Evolutionary conservation across 2,329 filamentous ascomycete genomes (phyloP), one percentile per base, ranked within the genome.

Genomic region (Aspergillus floridensis): DNA sequence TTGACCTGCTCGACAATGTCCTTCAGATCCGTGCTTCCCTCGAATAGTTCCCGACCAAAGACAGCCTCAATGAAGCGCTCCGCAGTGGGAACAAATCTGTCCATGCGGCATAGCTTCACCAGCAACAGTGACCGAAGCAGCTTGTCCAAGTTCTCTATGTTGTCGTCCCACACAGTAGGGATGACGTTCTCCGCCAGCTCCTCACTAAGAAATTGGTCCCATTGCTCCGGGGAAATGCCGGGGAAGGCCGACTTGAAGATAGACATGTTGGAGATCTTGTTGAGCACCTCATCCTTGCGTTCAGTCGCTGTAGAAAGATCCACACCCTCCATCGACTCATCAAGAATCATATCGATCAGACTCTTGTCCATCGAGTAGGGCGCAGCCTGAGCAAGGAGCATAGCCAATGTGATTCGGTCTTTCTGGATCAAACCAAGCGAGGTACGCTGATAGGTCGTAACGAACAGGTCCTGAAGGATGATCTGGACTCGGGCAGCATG

Each of bases 351-450:
- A 69, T 99, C 96, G 65, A 99, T 89, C 61, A 96, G 82, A 12
- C 83, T 82, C 81, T 93, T 95, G 74, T 99, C 92, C 90, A 98
- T 96, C 68, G 91, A 86, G 80, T 93, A 96, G 0, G 95, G 95
- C n/a, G 93, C 90, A 5, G 93, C 95, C 77, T 98, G 95, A 6
- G 93, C 92, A 49, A 99, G 87, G 54, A 99, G 86, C 85, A 99
- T 93, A 31, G 93, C 96, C 51, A 99, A 84, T 0, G 93, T 96
- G 66, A 99, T 89, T 50, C 92, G 88, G 72, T 99, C 95, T 74
- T 93, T 96, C 72, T 99, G 95, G 61, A 98, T 83, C 55, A 99
- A 80, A 57, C 93, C 92, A 14, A 97, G 83, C 5, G 93, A 93
- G n/a, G 96, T 99, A 64, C 95, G 88, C 74, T 93, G 91, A 77